Evolutionary conservation across 129 eudicot genomes (phyloP), one percentile per base, ranked within the genome.

Genomic region (Oenanthe sinensis): DNA sequence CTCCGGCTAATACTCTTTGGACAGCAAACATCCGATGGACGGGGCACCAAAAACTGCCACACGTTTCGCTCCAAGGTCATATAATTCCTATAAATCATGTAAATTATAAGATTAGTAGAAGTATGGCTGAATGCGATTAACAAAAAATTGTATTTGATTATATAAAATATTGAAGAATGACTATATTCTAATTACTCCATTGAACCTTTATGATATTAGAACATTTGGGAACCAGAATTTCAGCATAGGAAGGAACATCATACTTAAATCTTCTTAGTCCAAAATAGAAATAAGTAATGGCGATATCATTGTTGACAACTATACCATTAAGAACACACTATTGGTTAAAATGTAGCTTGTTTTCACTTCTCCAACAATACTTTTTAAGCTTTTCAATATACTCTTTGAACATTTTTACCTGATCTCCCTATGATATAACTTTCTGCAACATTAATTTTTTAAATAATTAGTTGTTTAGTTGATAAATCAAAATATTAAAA

Each of bases 1-100:
- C 92, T 37, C 97, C 94, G 14, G 58, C 89, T 9, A 85, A 84
- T 9, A 97, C 91, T 81, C 97, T 87, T 71, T 89, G 92, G 52
- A 89, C 26, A 97, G 98, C 83, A 93, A 70, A 63, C 98, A 93
- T 22, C 98, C 98, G 11, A 93, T 70, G 58, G 98, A 97, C 1
- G 98, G 90, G 28, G 83, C 81, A 39, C 89, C 84, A 30, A 86
- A 89, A 5, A 93, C 87, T 17, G 69, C 95, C 6, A 93, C 85
- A 75, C 91, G 85, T 84, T 94, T 79, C 10, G 92, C 96, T 47
- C 98, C 98, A 44, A 63, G 71, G 85, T 85, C 71, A 88, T 90
- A 87, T 65, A 93, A 37, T 17, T 90, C 92, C 96, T 55, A 8
- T 2, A 4, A 55, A 55, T 9, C 28, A 22, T 22, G 13, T 20